Evolutionary conservation across 257 asterid genomes (phyloP).

Genomic region (Capsicum chinense): DNA sequence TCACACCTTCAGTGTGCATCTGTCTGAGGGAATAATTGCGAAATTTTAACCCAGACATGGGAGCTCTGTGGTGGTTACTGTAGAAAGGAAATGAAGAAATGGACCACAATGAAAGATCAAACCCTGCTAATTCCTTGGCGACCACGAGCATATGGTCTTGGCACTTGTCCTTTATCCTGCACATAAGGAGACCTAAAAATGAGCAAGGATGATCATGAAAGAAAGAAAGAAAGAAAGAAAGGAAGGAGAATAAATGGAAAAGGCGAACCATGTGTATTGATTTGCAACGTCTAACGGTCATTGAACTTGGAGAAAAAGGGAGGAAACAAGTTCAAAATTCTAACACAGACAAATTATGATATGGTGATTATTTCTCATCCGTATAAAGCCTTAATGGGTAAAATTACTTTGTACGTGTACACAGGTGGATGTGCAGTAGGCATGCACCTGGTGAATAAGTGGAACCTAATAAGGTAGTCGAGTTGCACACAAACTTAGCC

Average conservation of each 20-base stretch:
- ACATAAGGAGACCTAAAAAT: conserved; percentile 7
- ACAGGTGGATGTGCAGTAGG: background rate
- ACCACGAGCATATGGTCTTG: conserved; percentile 53
- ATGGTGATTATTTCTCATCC: background rate
- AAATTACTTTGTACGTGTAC: background rate
- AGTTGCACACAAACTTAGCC: background rate
- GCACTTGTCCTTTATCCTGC: conserved; percentile 54
- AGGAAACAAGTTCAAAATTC: background rate
- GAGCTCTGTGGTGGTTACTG: background rate
- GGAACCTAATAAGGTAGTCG: background rate
- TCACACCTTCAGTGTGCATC: background rate
- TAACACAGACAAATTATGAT: background rate
- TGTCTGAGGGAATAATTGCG: background rate
- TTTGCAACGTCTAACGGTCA: background rate
- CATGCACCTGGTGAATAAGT: background rate
- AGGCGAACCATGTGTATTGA: background rate
- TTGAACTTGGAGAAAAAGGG: background rate
- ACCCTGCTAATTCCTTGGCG: conserved; percentile 68
- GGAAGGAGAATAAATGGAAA: background rate
- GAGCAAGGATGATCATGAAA: background rate
- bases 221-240: background rate
- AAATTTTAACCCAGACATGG: background rate
- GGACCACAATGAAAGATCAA: conserved; percentile 36
- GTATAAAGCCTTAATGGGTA: background rate
- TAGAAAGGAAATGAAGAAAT: background rate